These are phyloP conservation scores for Austropuccinia psidii DNA, from an alignment of 1,284 basidiomycete species.

Conservation along the genomic window DNA sequence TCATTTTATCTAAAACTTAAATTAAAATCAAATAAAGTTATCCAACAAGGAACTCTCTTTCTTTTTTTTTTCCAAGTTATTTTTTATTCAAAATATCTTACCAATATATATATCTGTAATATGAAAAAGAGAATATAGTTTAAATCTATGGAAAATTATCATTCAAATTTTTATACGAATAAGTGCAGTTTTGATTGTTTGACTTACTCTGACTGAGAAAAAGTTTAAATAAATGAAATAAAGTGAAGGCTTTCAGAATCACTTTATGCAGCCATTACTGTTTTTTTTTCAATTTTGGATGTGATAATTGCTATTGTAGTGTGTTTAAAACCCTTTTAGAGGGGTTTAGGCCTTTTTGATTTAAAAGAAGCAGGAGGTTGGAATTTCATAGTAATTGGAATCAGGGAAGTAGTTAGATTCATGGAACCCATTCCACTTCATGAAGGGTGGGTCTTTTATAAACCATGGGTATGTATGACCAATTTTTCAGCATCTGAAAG, in stretches of 20 bases:
- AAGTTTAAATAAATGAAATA: not conserved
- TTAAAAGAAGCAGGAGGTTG: not conserved
- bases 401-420: not conserved
- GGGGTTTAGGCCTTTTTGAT: not conserved
- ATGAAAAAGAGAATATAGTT: no score
- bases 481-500: not conserved
- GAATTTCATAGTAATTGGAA: not conserved
- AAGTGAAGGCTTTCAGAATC: not conserved
- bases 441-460: not conserved
- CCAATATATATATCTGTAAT: no score
- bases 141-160: no score
- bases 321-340: not conserved
- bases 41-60: no score
- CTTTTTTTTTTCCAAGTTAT: no score
- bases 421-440: not conserved
- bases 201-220: no score
- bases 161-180: no score
- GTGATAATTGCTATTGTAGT: not conserved
- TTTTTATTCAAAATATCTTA: no score
- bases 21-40: no score
- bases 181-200: no score
- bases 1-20: no score
- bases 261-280: not conserved
- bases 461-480: not conserved
- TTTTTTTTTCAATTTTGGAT: not conserved